Base-by-base conservation (phyloP, 768 basidiomycete species). In the Panus rudis region DNA sequence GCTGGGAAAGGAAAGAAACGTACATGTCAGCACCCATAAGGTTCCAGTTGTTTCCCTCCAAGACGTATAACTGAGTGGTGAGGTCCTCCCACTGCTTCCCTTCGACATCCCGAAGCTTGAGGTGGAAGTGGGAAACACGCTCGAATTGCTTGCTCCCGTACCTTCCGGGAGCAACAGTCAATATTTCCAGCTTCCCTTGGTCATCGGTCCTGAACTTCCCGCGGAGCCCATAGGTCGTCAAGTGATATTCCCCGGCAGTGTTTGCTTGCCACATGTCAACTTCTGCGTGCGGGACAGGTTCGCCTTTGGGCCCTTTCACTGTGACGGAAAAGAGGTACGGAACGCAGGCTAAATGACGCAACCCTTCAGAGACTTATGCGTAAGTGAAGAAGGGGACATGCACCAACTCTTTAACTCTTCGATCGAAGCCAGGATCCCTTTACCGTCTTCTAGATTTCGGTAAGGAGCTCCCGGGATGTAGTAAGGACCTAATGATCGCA, bases 241-340 rank as follows among this genome's bases (percentile, higher is more conserved):
- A 49, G 30, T 40, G 43, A 41, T 60, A 60, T 11, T 16, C 25
- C 7, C 58, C 58, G 6, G 40, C 42, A 32, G 33, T 39, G 39
- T 50, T 50, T 5, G 58, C 54, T 16, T 59, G 57, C 58, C 58
- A 60, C 49, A 47, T 49, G 42, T 60, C 54, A 25, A 60, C 21
- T 11, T 13, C 23, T 2, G 52, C 52, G 37, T 53, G 26, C 13
- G 54, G 47, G 3, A 56, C 22, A 3, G 56, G 56, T 8, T 55
- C 48, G 34, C 58, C 56, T 13, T 53, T 48, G 12, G 47, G 41
- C 32, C 52, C 47, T 37, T 45, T 51, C 35, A 60, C 43, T 2
- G 31, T 32, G 31, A 58, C 27, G 1, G 47, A 17, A 30, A 53
- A 37, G 25, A 58, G 48, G 43, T 51, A 55, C 0, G 54, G 52